Evolutionary conservation across 331 rosid species (phyloP).

Genomic region (Pyrus hybrid): DNA sequence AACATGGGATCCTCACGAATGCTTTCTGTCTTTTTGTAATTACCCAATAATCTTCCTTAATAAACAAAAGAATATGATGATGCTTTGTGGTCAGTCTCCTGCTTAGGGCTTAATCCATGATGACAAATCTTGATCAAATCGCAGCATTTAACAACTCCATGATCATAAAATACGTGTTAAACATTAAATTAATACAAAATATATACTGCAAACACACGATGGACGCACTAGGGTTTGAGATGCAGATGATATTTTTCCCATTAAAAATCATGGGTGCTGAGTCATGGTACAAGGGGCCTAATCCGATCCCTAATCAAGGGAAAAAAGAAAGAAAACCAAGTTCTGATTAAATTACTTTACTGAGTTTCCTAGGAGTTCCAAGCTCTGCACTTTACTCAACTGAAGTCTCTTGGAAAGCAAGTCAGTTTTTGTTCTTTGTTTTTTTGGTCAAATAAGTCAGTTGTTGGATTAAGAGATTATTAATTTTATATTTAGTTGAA

Average conservation of each 20-base stretch:
- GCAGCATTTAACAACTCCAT: too few relatives aligned
- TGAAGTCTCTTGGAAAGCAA: background rate
- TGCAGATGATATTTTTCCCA: background rate
- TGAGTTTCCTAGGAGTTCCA: background rate
- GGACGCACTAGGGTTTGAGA: background rate
- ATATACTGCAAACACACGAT: background rate
- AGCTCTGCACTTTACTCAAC: background rate
- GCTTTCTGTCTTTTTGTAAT: too few relatives aligned
- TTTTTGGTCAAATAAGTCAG: background rate
- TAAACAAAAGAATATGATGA: background rate
- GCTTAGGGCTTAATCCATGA: background rate
- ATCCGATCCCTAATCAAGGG: background rate
- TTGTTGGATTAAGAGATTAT: background rate
- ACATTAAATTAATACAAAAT: background rate
- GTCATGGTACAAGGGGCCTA: background rate
- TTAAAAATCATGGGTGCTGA: background rate
- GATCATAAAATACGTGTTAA: background rate
- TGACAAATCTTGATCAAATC: too few relatives aligned
- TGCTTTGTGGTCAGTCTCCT: background rate
- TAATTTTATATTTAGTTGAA: background rate
- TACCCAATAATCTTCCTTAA: background rate
- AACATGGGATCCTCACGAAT: background rate
- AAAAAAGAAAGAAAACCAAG: background rate
- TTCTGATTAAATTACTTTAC: background rate
- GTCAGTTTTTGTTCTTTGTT: background rate